Base-by-base conservation (phyloP, 495 filamentous ascomycete species). In the Trichoderma virens region DNA sequence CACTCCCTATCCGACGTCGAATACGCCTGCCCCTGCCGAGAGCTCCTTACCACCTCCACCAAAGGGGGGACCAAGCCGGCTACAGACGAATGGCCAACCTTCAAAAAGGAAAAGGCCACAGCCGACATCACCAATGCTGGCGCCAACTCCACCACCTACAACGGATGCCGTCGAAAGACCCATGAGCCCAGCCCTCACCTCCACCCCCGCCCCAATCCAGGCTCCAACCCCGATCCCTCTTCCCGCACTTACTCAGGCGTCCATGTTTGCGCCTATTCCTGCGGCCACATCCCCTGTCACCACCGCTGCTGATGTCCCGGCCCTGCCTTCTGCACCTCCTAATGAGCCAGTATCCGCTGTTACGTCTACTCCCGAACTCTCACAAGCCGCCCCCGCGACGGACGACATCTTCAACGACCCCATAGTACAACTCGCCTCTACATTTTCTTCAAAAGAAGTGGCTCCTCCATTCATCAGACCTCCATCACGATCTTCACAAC, bases 61-160 rank as follows among this genome's bases (percentile, higher is more conserved):
- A 6, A 56, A 16, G 23, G 3, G 51, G 25, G 51, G 30, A 27
- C 16, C 25, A 16, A 56, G 13, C 25, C 51, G 51, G 11, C 25
- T 25, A 30, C 51, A 56, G 25, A 3, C 51, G 9, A 56, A 30
- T 16, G 51, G 2, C 51, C 51, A 56, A n/a, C 11, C 25, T 30
- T 14, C 51, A 16, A 56, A 56, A 18, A 56, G 51, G 27, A 56
- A 56, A 25, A 56, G 51, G 25, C 51, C 51, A 9, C 59, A 61
- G 31, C 13, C 59, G 16, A 31, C 51, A 18, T 31, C 51, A 30
- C 51, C 59, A 28, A 25, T 9, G 14, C 18, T 61, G 31, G 59
- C 18, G 60, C 67, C 28, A 16, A 62, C 38, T 63, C 61, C 51
- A 54, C 62, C 30, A 38, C 65, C 16, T 56, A 68, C 30, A 25